These are phyloP conservation scores for Fraxinus excelsior DNA, from an alignment of 257 asterid genomes.

Conservation along the genomic window DNA sequence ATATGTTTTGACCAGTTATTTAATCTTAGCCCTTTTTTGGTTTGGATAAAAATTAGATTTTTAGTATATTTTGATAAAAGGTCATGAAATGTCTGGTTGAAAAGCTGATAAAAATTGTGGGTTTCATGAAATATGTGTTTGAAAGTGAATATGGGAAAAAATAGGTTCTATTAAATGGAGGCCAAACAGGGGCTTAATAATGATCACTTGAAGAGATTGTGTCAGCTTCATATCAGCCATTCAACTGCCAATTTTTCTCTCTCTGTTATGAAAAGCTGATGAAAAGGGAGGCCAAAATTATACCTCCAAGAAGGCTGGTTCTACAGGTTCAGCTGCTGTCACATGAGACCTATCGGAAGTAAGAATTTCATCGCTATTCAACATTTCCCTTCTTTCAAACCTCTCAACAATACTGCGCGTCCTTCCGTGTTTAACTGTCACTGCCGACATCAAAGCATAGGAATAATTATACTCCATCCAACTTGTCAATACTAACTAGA, in stretches of 20 bases:
- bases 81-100: too few species aligned
- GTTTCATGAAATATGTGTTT: too few species aligned
- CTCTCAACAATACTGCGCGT: slow-evolving; percentile 57
- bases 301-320: slow-evolving; percentile 9
- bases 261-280: background rate
- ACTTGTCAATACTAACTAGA: background rate
- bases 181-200: background rate
- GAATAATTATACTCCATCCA: slow-evolving; percentile 1
- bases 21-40: background rate
- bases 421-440: slow-evolving; percentile 50
- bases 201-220: background rate
- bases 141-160: too few species aligned
- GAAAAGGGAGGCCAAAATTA: slow-evolving; percentile 4
- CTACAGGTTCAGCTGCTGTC: slow-evolving; percentile 23
- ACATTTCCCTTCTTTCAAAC: slow-evolving; percentile 43
- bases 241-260: background rate
- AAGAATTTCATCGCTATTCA: slow-evolving; percentile 26
- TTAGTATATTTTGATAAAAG: too few species aligned
- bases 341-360: slow-evolving; percentile 19
- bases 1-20: background rate
- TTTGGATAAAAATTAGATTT: too few species aligned
- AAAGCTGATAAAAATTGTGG: too few species aligned
- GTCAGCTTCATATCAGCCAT: background rate
- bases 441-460: slow-evolving; percentile 33
- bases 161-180: too few species aligned